Evolutionary conservation across 352 stramenopile species (phyloP), one percentile per base, ranked within the genome.

Genomic region (Globisporangium paroecandrum): DNA sequence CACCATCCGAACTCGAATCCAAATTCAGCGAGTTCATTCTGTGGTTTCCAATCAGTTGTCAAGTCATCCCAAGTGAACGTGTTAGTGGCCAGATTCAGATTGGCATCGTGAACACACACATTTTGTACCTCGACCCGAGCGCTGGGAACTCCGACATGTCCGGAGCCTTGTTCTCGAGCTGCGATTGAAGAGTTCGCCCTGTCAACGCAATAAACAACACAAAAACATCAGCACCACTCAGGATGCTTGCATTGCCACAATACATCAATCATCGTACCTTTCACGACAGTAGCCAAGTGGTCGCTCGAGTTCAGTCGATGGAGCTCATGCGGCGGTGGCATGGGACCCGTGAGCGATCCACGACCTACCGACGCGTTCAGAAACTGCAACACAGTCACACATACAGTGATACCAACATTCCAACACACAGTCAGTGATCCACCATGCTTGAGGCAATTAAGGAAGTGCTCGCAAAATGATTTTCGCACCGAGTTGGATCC

Each of bases 91-190:
- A 49, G 5, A 49, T 49, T 49, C 13, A 49, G 15, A 18, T 49
- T 49, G 2, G 15, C 41, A 49, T 47, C 13, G 20, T 20, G 0
- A 6, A 46, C 4, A 49, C 15, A 49, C 4, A 24, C n/a, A 58
- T 24, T 46, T 15, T 29, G 20, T 76, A 91, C 83, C 83, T 78
- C 9, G 83, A 83, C 9, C 82, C 78, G 6, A 95, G 69, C 12
- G 83, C 87, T 53, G 87, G 87, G 67, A 95, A 95, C 43, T 95
- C 87, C 3, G 87, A 93, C 82, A 95, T 91, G 69, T 95, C 87
- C 2, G 87, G 87, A 3, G 83, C 78, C 62, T 91, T 93, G 66
- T 81, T 89, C 57, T 93, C 85, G 3, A 68, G 62, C 25, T 75
- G 70, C 55, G 83, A 18, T 41, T 81, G 82, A 32, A 90, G 85